Conservation (phyloP, 345 rosid genomes). For the Aquilaria malaccensis region DNA sequence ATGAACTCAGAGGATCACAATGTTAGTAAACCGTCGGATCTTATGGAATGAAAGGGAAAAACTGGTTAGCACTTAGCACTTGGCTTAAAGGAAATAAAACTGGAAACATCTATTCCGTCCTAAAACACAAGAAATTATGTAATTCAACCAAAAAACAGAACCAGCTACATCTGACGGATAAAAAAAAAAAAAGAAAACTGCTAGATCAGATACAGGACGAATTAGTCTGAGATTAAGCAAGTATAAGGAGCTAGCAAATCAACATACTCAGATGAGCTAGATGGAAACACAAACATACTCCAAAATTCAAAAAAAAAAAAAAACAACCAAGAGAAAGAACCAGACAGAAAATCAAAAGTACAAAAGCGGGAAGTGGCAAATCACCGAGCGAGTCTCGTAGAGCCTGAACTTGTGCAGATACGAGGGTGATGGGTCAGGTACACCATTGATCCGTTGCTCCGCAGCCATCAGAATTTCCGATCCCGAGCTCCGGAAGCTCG, state of each 20-base stretch:
- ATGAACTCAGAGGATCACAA: too few relatives aligned
- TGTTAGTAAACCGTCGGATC: too few relatives aligned
- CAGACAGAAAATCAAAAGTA: background rate
- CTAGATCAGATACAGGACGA: too few relatives aligned
- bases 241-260: background rate
- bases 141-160: too few relatives aligned
- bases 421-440: conserved; percentile 22
- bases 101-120: too few relatives aligned
- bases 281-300: background rate
- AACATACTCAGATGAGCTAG: background rate
- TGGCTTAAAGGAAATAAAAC: too few relatives aligned
- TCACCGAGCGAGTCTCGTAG: conserved; percentile 85
- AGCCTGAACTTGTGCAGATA: conserved; percentile 79
- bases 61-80: too few relatives aligned
- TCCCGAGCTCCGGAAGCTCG: conserved; percentile 34
- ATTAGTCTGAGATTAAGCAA: background rate
- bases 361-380: conserved; percentile 1
- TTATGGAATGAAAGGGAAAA: too few relatives aligned
- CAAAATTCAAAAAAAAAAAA: background rate
- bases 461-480: conserved; percentile 31
- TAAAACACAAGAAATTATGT: too few relatives aligned
- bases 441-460: conserved; percentile 23
- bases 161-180: too few relatives aligned
- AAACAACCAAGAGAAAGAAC: too few relatives aligned
- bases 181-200: too few relatives aligned